phyloP scores from a whole-genome alignment of 305 asterid species.

The Plantago rigida region DNA sequence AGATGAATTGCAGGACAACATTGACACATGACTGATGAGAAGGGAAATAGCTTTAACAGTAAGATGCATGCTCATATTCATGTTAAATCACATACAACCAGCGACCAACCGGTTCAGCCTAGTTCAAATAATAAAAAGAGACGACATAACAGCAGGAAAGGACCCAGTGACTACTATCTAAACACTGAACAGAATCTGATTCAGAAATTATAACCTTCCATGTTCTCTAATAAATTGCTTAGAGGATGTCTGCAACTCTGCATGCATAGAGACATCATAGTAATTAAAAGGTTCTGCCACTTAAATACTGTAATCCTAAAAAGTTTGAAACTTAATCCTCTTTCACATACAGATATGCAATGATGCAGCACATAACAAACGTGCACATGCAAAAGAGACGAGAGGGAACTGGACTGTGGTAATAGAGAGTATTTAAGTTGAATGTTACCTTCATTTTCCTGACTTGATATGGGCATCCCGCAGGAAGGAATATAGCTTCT shows the following conservation, averaged over 20 bases:
- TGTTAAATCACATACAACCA: background rate
- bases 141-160: too few species aligned
- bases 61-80: slow-evolving; percentile 16
- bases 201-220: slow-evolving; percentile 6
- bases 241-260: too few species aligned
- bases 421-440: background rate
- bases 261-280: background rate
- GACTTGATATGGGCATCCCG: slow-evolving; percentile 94
- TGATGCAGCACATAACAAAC: slow-evolving; percentile 8
- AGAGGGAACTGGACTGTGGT: background rate
- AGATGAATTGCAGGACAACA: slow-evolving; percentile 72
- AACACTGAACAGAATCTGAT: background rate
- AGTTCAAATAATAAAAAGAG: too few species aligned
- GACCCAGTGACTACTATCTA: background rate
- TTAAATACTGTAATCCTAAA: slow-evolving; percentile 6
- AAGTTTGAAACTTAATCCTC: background rate
- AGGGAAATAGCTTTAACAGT: slow-evolving; percentile 13
- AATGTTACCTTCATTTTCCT: slow-evolving; percentile 59
- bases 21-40: slow-evolving; percentile 77
- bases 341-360: too few species aligned
- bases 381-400: background rate
- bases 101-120: background rate
- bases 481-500: slow-evolving; percentile 91
- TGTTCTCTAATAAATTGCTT: slow-evolving; percentile 9
- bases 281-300: background rate